Evolutionary conservation across 1,139 yeast genomes (phyloP).

Genomic region (Oligophagozyma castellii): DNA sequence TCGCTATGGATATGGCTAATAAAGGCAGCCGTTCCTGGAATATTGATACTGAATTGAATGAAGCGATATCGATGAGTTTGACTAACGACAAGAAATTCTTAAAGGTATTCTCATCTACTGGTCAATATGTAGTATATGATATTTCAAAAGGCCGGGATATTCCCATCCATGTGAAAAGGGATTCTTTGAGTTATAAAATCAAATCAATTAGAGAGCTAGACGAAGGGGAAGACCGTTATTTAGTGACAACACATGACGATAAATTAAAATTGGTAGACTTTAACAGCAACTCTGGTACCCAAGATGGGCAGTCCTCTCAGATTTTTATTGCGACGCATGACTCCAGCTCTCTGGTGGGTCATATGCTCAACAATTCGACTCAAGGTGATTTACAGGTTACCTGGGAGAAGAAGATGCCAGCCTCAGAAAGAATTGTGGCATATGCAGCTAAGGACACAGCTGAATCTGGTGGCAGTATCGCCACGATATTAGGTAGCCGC

Average conservation of each 20-base stretch:
- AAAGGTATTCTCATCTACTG: slow-evolving; percentile 19
- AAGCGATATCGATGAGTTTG: slow-evolving; percentile 13
- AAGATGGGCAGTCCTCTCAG: slow-evolving; percentile 1
- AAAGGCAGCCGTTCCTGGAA: slow-evolving; percentile 33
- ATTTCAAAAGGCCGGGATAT: not conserved
- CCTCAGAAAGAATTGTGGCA: slow-evolving; percentile 28
- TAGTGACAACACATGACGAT: slow-evolving; percentile 2
- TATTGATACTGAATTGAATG: slow-evolving; percentile 18
- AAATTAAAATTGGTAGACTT: slow-evolving; percentile 2
- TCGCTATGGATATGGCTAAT: slow-evolving; percentile 31
- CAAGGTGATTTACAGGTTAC: slow-evolving; percentile 18
- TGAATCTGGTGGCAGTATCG: slow-evolving; percentile 50
- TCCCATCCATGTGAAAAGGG: not conserved
- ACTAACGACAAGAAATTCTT: slow-evolving; percentile 10
- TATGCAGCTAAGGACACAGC: slow-evolving; percentile 28
- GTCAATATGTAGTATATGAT: slow-evolving; percentile 10
- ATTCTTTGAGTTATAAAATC: slow-evolving; percentile 1
- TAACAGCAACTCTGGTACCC: not conserved
- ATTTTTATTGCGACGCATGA: slow-evolving; percentile 17
- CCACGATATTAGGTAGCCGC: slow-evolving; percentile 55
- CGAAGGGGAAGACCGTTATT: not conserved
- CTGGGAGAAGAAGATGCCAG: slow-evolving; percentile 22
- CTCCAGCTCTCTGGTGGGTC: slow-evolving; percentile 17
- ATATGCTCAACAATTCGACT: slow-evolving; percentile 8
- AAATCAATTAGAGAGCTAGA: slow-evolving; percentile 3